Evolutionary conservation across 1,284 basidiomycete species (phyloP).

Genomic region (Sporisorium sorghi): DNA sequence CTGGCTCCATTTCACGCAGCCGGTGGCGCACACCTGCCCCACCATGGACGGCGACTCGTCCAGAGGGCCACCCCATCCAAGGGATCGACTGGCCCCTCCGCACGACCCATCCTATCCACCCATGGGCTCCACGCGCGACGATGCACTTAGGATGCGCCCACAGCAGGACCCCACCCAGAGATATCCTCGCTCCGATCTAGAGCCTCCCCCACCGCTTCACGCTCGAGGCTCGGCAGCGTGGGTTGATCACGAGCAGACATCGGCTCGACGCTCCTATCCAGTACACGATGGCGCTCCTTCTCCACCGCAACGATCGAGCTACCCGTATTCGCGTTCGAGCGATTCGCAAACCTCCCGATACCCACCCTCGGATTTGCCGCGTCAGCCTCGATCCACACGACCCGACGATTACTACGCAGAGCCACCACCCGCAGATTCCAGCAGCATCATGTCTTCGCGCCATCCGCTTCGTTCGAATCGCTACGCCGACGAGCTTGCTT

Average conservation of each 20-base stretch:
- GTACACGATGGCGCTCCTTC: slow-evolving; percentile 14
- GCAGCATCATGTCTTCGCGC: slow-evolving; percentile 9
- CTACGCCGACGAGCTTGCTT: slow-evolving; percentile 4
- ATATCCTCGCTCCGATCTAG: slow-evolving; percentile 24
- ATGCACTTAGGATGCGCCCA: slow-evolving; percentile 18
- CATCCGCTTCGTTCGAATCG: slow-evolving; percentile 13
- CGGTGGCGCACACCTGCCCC: background rate
- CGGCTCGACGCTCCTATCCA: background rate
- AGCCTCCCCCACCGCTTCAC: slow-evolving; percentile 11
- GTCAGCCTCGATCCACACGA: slow-evolving; percentile 14
- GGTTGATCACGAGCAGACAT: slow-evolving; percentile 14
- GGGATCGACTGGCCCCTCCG: slow-evolving; percentile 18
- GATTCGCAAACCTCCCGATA: slow-evolving; percentile 15
- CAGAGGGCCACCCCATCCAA: slow-evolving; percentile 14
- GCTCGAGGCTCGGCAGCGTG: slow-evolving; percentile 1
- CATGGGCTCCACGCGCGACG: slow-evolving; percentile 9
- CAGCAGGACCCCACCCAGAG: slow-evolving; percentile 12
- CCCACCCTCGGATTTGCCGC: slow-evolving; percentile 31
- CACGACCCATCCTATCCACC: slow-evolving; percentile 16
- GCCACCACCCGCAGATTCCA: slow-evolving; percentile 9
- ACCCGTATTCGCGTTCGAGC: slow-evolving; percentile 7
- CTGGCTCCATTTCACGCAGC: background rate
- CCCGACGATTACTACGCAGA: slow-evolving; percentile 29
- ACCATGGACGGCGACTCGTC: slow-evolving; percentile 38
- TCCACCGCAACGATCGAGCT: slow-evolving; percentile 3